Evolutionary conservation across 257 asterid genomes (phyloP).

Genomic region (Penstemon barbatus): DNA sequence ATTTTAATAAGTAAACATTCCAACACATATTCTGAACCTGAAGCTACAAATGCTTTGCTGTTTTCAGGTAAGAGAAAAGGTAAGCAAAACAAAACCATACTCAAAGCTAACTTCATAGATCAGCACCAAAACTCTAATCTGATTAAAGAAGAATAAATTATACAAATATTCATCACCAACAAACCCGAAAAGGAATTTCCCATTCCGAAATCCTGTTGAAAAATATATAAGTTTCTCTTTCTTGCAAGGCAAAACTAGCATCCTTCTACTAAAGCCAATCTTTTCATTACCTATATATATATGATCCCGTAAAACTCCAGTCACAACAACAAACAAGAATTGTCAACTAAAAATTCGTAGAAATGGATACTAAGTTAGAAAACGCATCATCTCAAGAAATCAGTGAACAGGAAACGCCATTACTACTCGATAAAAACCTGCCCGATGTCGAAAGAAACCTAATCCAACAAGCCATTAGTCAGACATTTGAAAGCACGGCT

Average conservation of each 20-base stretch:
- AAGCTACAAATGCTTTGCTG: too few species aligned
- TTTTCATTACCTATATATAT: conserved; percentile 33
- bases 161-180: neutral
- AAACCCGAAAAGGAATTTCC: conserved; percentile 22
- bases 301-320: neutral
- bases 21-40: too few species aligned
- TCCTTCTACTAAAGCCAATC: conserved; percentile 35
- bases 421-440: conserved; percentile 38
- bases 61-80: too few species aligned
- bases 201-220: conserved; percentile 19
- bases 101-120: too few species aligned
- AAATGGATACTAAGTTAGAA: conserved; percentile 58
- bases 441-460: conserved; percentile 63
- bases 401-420: conserved; percentile 41
- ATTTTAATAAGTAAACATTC: too few species aligned
- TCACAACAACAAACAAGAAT: neutral
- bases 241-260: conserved; percentile 58
- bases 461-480: conserved; percentile 84
- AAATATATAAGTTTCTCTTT: conserved; percentile 30
- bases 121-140: too few species aligned
- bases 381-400: conserved; percentile 33
- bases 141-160: too few species aligned
- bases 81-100: too few species aligned
- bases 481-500: conserved; percentile 82
- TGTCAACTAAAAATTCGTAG: neutral